Evolutionary conservation across 345 rosid genomes (phyloP).

Genomic region (Moringa oleifera): DNA sequence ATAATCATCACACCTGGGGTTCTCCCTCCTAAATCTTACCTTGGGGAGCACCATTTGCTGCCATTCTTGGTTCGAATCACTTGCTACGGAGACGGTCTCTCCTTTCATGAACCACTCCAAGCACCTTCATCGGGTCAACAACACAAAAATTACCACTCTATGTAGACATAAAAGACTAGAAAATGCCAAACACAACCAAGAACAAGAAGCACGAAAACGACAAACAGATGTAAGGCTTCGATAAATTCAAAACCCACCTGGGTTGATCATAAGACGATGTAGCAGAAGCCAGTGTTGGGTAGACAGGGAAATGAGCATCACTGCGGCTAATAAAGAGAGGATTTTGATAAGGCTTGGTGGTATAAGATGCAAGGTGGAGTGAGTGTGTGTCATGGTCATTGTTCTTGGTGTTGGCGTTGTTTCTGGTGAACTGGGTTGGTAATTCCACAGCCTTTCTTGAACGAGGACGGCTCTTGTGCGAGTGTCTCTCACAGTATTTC

Average conservation of each 20-base stretch:
- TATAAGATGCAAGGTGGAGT: slow-evolving; percentile 10
- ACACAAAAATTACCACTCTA: slow-evolving; percentile 6
- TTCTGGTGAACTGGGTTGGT: slow-evolving; percentile 21
- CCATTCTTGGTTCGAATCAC: slow-evolving; percentile 38
- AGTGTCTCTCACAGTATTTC: slow-evolving; percentile 57
- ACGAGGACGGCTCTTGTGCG: slow-evolving; percentile 76
- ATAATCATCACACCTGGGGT: slow-evolving; percentile 17
- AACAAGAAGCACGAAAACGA: neutral
- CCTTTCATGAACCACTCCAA: slow-evolving; percentile 76
- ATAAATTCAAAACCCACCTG: slow-evolving; percentile 32
- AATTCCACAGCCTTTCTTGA: slow-evolving; percentile 93
- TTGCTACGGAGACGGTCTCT: slow-evolving; percentile 28
- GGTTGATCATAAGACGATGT: slow-evolving; percentile 39
- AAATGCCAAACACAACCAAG: neutral
- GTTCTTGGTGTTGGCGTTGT: slow-evolving; percentile 10
- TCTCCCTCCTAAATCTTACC: slow-evolving; percentile 23
- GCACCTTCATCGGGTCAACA: slow-evolving; percentile 47
- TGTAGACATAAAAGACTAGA: slow-evolving; percentile 2
- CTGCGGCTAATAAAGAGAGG: slow-evolving; percentile 26
- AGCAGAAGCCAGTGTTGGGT: slow-evolving; percentile 23
- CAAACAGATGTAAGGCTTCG: neutral
- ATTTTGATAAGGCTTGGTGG: slow-evolving; percentile 24
- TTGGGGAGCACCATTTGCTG: slow-evolving; percentile 24
- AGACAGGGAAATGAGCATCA: slow-evolving; percentile 17
- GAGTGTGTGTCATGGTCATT: slow-evolving; percentile 14